Evolutionary conservation across 2,329 filamentous ascomycete genomes (phyloP).

Genomic region (Xylaria hypoxylon): DNA sequence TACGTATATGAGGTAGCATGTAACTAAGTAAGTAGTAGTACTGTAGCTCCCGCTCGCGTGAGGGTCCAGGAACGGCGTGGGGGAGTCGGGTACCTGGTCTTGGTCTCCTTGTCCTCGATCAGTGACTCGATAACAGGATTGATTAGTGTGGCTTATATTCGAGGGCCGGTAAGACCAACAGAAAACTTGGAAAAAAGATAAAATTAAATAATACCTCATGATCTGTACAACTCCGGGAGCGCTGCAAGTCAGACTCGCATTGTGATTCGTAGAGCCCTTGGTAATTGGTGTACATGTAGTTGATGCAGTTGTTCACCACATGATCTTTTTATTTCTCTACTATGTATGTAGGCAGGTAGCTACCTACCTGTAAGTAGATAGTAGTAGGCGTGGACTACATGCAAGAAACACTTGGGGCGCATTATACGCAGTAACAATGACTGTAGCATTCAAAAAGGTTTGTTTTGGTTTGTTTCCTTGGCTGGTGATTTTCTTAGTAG

Average conservation of each 20-base stretch:
- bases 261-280: too few relatives aligned
- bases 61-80: constrained; percentile 18
- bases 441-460: neutral
- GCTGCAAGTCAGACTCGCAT: constrained; percentile 5
- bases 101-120: neutral
- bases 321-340: too few relatives aligned
- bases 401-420: neutral
- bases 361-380: too few relatives aligned
- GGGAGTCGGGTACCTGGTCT: neutral
- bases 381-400: neutral
- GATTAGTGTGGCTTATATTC: constrained; percentile 20
- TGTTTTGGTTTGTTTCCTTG: neutral
- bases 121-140: constrained; percentile 11
- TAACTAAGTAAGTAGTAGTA: too few relatives aligned
- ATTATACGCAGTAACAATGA: too few relatives aligned
- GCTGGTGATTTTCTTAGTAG: neutral
- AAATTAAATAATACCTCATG: neutral
- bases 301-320: too few relatives aligned
- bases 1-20: too few relatives aligned
- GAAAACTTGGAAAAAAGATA: neutral
- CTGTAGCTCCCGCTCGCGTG: too few relatives aligned
- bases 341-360: too few relatives aligned
- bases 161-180: constrained; percentile 4
- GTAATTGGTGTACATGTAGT: too few relatives aligned
- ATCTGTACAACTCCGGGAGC: constrained; percentile 8